Evolutionary conservation across 83 land plant genomes (phyloP).

Genomic region (Picea abies): DNA sequence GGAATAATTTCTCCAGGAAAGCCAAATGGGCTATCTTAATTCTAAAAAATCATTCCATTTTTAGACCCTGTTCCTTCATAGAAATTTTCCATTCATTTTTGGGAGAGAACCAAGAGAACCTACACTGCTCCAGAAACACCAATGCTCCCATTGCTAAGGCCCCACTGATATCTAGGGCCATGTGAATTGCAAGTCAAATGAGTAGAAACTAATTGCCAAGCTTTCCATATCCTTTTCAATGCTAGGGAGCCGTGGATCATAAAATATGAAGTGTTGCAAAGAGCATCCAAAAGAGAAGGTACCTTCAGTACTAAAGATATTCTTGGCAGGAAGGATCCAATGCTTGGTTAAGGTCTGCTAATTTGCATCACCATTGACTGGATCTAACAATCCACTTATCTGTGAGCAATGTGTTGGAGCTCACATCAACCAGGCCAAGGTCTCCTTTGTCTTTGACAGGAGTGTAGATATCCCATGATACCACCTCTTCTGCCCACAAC

Average conservation of each 20-base stretch:
- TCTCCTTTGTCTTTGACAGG: too few relatives aligned
- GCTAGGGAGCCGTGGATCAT: not conserved
- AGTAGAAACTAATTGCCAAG: not conserved
- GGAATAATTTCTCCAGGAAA: not conserved
- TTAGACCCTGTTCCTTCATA: not conserved
- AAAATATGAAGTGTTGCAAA: not conserved
- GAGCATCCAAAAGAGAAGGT: not conserved
- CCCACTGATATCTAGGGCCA: not conserved
- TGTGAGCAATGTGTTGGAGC: too few relatives aligned
- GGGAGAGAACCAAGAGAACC: conserved; percentile 1
- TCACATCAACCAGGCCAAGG: too few relatives aligned
- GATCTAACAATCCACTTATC: too few relatives aligned
- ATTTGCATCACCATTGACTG: too few relatives aligned
- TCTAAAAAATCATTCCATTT: not conserved
- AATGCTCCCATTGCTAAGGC: not conserved
- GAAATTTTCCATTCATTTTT: not conserved
- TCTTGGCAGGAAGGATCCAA: too few relatives aligned
- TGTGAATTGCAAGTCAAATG: not conserved
- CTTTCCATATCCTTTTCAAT: not conserved
- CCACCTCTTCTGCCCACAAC: too few relatives aligned
- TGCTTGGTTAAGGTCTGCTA: too few relatives aligned
- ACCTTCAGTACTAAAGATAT: too few relatives aligned
- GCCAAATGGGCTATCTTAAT: not conserved
- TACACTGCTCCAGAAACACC: not conserved
- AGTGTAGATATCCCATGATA: too few relatives aligned